Conservation (phyloP, 768 basidiomycete genomes). For the Lactifluus subvellereus region DNA sequence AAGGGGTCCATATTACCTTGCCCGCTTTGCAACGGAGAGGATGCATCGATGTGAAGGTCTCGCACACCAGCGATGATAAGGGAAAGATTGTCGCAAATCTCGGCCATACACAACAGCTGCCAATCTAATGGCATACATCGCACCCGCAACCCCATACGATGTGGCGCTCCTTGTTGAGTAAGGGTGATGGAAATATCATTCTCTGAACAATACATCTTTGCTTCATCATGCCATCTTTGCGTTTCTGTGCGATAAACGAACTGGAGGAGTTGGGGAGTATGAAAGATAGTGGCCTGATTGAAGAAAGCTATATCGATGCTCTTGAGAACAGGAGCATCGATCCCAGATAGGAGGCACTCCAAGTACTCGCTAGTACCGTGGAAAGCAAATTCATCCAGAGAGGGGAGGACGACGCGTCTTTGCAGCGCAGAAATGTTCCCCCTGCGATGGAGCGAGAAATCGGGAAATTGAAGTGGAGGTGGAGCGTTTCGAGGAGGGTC, state of each 20-base stretch:
- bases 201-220: not conserved
- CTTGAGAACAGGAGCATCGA: not conserved
- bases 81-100: not conserved
- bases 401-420: not conserved
- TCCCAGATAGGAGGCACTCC: not conserved
- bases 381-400: not conserved
- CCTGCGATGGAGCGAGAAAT: not conserved
- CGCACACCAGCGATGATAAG: not conserved
- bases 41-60: not conserved
- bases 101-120: not conserved
- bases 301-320: not conserved
- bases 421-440: not conserved
- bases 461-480: not conserved
- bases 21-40: not conserved
- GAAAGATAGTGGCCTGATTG: not conserved
- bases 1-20: not conserved
- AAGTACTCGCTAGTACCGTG: constrained; percentile 2
- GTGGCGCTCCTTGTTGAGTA: not conserved
- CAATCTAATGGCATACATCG: not conserved
- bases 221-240: not conserved
- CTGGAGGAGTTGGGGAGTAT: not conserved
- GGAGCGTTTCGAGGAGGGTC: not conserved
- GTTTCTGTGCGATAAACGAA: not conserved
- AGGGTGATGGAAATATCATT: not conserved
- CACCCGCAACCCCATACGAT: not conserved